These are phyloP conservation scores for Plasmodium berghei DNA, from an alignment of 169 alveolate genomes.

Conservation along the genomic window DNA sequence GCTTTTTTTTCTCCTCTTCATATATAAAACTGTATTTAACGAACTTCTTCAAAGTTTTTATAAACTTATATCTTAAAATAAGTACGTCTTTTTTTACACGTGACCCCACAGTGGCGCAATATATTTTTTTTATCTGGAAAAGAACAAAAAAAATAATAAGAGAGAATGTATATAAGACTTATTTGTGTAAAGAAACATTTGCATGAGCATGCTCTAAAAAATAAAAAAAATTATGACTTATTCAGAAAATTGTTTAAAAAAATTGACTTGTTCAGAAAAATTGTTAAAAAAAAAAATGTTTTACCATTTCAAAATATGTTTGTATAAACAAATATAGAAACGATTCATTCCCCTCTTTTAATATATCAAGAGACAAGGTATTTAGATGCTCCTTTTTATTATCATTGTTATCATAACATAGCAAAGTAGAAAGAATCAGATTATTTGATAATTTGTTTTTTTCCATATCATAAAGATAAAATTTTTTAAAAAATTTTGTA, in stretches of 20 bases:
- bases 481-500: conserved; percentile 46
- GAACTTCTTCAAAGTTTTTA: conserved; percentile 15
- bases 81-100: conserved; percentile 10
- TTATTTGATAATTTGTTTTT: conserved; percentile 24
- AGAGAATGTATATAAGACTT: not conserved
- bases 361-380: not conserved
- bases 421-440: conserved; percentile 20
- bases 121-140: conserved; percentile 26
- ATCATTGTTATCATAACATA: conserved; percentile 2
- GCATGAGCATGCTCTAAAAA: not conserved
- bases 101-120: conserved; percentile 1
- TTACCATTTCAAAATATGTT: conserved; percentile 55
- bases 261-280: too few relatives aligned
- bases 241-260: too few relatives aligned
- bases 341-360: conserved; percentile 6
- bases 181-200: not conserved
- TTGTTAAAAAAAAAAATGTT: not conserved
- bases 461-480: conserved; percentile 10
- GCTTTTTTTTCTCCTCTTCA: conserved; percentile 24
- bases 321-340: conserved; percentile 25
- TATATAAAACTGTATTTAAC: conserved; percentile 25
- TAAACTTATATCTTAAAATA: conserved; percentile 26
- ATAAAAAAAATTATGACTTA: too few relatives aligned
- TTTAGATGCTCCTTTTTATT: not conserved
- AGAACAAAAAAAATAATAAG: not conserved